phyloP scores from a whole-genome alignment of 2,329 filamentous ascomycete genomes.

The Xylariales sp. region DNA sequence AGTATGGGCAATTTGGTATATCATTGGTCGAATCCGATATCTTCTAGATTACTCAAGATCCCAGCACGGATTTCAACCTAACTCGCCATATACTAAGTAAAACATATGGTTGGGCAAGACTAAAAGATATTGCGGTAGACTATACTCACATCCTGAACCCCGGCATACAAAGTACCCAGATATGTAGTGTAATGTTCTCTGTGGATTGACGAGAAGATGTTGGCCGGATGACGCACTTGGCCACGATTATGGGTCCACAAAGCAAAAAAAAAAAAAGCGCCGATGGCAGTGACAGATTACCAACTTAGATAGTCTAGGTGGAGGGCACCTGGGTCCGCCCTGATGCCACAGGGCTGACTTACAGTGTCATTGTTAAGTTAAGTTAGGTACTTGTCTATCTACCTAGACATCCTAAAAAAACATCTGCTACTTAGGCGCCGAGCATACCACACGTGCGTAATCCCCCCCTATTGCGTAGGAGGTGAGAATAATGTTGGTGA shows the following conservation, averaged over 20 bases:
- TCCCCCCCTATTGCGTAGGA: background rate
- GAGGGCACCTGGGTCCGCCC: conserved; percentile 11
- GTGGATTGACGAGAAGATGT: conserved; percentile 11
- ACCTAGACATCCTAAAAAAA: no score
- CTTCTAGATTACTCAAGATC: background rate
- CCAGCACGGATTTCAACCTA: no score
- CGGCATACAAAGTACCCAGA: background rate
- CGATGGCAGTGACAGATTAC: conserved; percentile 12
- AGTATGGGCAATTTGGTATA: background rate
- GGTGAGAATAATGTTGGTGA: background rate
- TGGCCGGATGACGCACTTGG: conserved; percentile 35
- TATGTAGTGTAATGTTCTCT: background rate
- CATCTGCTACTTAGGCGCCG: no score
- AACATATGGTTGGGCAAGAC: conserved; percentile 6
- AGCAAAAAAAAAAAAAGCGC: background rate
- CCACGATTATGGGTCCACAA: conserved; percentile 28
- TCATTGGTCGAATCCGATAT: background rate
- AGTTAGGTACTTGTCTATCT: background rate
- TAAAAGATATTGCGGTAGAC: background rate
- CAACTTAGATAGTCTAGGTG: no score
- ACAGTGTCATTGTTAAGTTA: background rate
- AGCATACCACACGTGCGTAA: background rate
- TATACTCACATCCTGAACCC: conserved; percentile 5
- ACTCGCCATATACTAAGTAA: background rate
- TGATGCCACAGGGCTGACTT: conserved; percentile 32